phyloP scores from a whole-genome alignment of 768 basidiomycete genomes.

The Amanita exitialis region DNA sequence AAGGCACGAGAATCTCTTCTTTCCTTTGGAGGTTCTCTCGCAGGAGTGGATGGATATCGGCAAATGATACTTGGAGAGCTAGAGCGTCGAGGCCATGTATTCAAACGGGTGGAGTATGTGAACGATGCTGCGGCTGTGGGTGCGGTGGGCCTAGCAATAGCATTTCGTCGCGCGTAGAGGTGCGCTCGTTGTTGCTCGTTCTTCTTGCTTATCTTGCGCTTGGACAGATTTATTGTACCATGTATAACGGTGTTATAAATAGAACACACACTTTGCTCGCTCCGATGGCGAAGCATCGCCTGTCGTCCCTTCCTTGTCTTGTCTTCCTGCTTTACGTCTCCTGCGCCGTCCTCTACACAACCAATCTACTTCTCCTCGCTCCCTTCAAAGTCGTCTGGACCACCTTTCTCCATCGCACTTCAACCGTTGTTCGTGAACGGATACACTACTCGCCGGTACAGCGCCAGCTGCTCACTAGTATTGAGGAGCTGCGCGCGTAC shows the following conservation, averaged over 20 bases:
- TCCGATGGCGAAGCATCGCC: conserved; percentile 5
- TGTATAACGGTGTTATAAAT: not conserved
- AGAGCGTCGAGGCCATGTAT: conserved; percentile 44
- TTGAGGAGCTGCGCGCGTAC: conserved; percentile 2
- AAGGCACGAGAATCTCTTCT: conserved; percentile 48
- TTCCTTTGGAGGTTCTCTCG: conserved; percentile 75
- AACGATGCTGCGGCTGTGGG: conserved; percentile 62
- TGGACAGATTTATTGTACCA: no score
- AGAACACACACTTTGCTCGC: not conserved
- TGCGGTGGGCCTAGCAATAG: conserved; percentile 43
- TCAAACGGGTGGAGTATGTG: conserved; percentile 57
- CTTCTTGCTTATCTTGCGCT: not conserved
- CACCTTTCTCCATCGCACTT: conserved; percentile 9
- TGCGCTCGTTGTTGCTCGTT: not conserved
- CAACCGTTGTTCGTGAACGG: conserved; percentile 7
- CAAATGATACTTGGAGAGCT: conserved; percentile 47
- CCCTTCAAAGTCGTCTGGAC: conserved; percentile 9
- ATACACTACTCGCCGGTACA: conserved; percentile 3
- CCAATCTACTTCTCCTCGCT: conserved; percentile 15
- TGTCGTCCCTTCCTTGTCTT: conserved; percentile 14
- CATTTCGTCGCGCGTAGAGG: conserved; percentile 5
- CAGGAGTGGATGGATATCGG: conserved; percentile 52
- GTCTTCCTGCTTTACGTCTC: conserved; percentile 24
- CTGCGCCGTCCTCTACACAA: conserved; percentile 35
- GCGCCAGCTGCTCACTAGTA: conserved; percentile 1